Evolutionary conservation across 305 asterid species (phyloP), one percentile per base, ranked within the genome.

Genomic region (Euphrasia arctica): DNA sequence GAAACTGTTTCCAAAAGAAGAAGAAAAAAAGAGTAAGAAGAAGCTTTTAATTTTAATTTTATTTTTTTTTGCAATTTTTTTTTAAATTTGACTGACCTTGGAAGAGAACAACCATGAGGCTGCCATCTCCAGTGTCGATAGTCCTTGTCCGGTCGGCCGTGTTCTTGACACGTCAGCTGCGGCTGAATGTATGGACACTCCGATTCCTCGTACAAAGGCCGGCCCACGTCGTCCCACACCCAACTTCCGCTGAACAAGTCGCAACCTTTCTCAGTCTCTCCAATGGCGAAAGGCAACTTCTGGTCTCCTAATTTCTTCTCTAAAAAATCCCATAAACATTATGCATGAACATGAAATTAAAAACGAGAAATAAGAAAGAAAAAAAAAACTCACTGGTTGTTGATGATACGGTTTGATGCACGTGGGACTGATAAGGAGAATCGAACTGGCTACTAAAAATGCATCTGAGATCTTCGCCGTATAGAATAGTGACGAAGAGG

Each of bases 41-140:
- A 7, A 34, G 13, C 22, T 18, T 18, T 18, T 18, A 18, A 18
- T 18, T 18, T 18, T 18, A 18, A 18, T 18, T 18, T 18, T 18
- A 18, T 18, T 18, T 18, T n/a, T n/a, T n/a, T n/a, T n/a, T n/a
- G n/a, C n/a, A n/a, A n/a, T n/a, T n/a, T n/a, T n/a, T n/a, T n/a
- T 18, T 18, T 18, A 0, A 18, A 18, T 7, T 10, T 2, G 14
- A 9, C 41, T 12, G 14, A 88, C 98, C 91, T 85, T 1, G 97
- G 93, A 63, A 92, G 81, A 43, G 76, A 65, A 54, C 98, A 92
- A 18, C 72, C 85, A 63, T 77, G 77, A 51, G 98, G 97, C 67
- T 89, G 93, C 98, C 98, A 92, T 73, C 96, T 79, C 96, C 95
- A 87, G 4, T 78, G 74, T 50, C 75, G 97, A 59, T 89, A 89